Percentiles rank a stretch among this genome's conserved stretches.
phyloP scores from a whole-genome alignment of 2,329 filamentous ascomycete species.

The Trichoderma sp. region DNA sequence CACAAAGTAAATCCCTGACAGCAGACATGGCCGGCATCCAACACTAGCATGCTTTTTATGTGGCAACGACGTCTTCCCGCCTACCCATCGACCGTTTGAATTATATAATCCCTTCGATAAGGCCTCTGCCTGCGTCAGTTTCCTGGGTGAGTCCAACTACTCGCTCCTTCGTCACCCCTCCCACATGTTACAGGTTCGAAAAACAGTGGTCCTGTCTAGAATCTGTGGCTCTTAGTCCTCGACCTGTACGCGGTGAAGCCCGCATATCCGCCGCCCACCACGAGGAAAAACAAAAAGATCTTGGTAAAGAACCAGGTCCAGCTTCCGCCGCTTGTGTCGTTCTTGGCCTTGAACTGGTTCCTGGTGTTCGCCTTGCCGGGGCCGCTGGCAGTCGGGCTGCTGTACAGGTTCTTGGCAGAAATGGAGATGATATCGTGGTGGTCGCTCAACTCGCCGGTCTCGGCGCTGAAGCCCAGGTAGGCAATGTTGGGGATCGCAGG shows the following conservation, averaged over 20 bases:
- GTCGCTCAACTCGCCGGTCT: conserved; percentile 95
- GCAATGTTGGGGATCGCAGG: conserved; percentile 77
- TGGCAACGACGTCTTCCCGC: not conserved
- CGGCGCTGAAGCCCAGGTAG: conserved; percentile 77
- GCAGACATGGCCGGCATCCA: not conserved
- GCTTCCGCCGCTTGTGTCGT: conserved; percentile 45
- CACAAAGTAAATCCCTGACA: not conserved
- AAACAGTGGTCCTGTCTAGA: conserved; percentile 39
- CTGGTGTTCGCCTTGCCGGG: conserved; percentile 37
- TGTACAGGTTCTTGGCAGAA: conserved; percentile 85
- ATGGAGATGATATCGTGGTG: conserved; percentile 96
- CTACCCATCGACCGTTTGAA: not conserved
- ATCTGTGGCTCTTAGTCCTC: conserved; percentile 61
- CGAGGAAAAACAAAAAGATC: conserved; percentile 72
- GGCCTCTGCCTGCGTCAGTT: not conserved
- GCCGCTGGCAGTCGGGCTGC: conserved; percentile 54
- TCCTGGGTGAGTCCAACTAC: not conserved
- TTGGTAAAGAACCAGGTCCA: conserved; percentile 74
- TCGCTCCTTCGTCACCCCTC: not conserved
- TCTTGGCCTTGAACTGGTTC: conserved; percentile 35
- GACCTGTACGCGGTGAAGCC: conserved; percentile 83
- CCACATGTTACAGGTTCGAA: not conserved
- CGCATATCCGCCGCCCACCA: conserved; percentile 74
- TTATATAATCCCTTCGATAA: not conserved
- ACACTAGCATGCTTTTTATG: not conserved